Conservation (phyloP, 1,139 yeast genomes). For the Pichia sp. region DNA sequence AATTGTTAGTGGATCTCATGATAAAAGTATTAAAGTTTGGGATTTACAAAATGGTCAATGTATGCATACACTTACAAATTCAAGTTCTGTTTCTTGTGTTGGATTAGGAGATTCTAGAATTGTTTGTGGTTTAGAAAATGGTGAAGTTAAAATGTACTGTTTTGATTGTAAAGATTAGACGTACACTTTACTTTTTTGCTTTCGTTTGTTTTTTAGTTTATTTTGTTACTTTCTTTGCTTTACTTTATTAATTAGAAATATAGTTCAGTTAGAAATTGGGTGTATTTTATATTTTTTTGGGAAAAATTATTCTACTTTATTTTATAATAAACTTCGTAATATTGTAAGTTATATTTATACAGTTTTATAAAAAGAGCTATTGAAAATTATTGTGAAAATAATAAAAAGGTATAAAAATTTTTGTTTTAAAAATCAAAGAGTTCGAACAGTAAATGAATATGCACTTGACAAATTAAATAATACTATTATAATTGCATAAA, state of each 20-base stretch:
- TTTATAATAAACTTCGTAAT: neutral
- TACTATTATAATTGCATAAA: constrained; percentile 66
- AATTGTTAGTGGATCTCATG: constrained; percentile 91
- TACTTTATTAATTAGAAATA: neutral
- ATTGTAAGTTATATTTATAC: neutral
- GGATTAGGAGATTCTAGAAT: constrained; percentile 84
- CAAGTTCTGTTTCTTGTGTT: constrained; percentile 76
- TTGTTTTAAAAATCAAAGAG: neutral
- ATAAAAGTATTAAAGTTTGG: constrained; percentile 86
- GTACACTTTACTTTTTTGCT: neutral
- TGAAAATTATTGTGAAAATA: neutral
- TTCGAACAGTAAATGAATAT: constrained; percentile 46
- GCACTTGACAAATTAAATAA: constrained; percentile 61
- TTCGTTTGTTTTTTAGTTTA: neutral
- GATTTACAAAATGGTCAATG: constrained; percentile 91
- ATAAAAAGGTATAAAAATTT: constrained; percentile 10
- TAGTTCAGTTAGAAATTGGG: neutral
- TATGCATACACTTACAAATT: constrained; percentile 83
- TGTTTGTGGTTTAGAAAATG: constrained; percentile 86
- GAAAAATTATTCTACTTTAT: neutral
- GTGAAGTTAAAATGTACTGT: constrained; percentile 73
- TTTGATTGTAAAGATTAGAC: constrained; percentile 43
- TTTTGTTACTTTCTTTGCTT: neutral
- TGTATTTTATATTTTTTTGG: neutral
- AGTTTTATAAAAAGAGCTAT: neutral